These are phyloP conservation scores for Hypoxylon sp. DNA, from an alignment of 2,329 filamentous ascomycete species.

Conservation along the genomic window DNA sequence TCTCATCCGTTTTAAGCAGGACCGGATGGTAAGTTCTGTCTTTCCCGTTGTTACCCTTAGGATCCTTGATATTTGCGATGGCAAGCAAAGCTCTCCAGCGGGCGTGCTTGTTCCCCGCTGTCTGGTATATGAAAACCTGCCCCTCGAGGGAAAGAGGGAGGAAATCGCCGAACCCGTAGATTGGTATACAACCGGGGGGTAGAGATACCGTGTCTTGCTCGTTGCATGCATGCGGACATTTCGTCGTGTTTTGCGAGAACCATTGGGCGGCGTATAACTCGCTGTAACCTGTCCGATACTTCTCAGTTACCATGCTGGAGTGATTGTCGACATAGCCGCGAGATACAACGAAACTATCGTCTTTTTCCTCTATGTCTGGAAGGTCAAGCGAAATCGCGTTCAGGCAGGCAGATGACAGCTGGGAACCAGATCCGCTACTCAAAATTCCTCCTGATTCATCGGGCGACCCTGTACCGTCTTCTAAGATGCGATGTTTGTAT, in stretches of 20 bases:
- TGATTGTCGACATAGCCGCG: background rate
- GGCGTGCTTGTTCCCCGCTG: background rate
- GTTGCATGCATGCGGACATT: background rate
- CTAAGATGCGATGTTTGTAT: background rate
- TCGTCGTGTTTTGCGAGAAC: background rate
- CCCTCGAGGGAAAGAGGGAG: background rate
- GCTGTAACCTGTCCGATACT: background rate
- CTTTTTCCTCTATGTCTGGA: background rate
- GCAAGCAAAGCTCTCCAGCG: background rate
- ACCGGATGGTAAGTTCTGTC: background rate
- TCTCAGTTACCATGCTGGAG: background rate
- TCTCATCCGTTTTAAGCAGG: background rate
- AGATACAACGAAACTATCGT: background rate
- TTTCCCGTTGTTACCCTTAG: background rate
- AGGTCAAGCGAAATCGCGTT: background rate
- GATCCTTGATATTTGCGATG: background rate
- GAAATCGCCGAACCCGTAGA: background rate
- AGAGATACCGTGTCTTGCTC: background rate
- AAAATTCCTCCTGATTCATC: no score
- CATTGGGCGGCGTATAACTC: background rate
- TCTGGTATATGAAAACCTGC: background rate
- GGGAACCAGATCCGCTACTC: background rate
- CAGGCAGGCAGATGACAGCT: background rate
- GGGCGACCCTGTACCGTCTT: background rate
- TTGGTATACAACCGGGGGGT: background rate